Conservation (phyloP, 2,329 filamentous ascomycete species). For the Alternaria sp. region DNA sequence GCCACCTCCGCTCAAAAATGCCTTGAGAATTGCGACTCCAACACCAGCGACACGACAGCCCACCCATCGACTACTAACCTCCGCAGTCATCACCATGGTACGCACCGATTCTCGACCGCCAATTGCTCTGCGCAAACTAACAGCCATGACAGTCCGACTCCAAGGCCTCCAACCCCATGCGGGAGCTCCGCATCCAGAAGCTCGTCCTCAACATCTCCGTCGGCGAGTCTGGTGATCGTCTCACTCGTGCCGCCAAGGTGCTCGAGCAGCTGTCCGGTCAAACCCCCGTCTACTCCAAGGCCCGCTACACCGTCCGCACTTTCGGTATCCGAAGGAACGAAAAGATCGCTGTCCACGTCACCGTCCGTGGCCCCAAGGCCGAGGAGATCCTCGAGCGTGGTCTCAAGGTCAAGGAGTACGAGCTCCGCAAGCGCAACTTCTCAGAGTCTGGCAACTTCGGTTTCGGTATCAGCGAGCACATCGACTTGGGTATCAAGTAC, state of each 20-base stretch:
- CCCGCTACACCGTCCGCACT: conserved; percentile 99
- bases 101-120: conserved; percentile 11
- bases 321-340: conserved; percentile 99
- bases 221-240: conserved; percentile 99
- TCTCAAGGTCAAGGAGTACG: conserved; percentile 99
- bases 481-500: conserved; percentile 97
- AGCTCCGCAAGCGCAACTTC: conserved; percentile 99
- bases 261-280: conserved; percentile 99
- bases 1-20: conserved; percentile 31
- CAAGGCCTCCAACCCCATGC: conserved; percentile 97
- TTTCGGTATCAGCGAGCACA: conserved; percentile 99
- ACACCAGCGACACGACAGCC: conserved; percentile 38
- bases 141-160: conserved; percentile 42
- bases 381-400: conserved; percentile 99
- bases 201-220: conserved; percentile 99
- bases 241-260: conserved; percentile 99
- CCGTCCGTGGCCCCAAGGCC: conserved; percentile 97
- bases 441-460: conserved; percentile 95
- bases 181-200: conserved; percentile 99
- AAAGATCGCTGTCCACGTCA: conserved; percentile 96
- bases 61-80: conserved; percentile 44
- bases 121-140: conserved; percentile 29
- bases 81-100: conserved; percentile 51
- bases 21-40: conserved; percentile 23
- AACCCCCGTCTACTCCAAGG: conserved; percentile 99